Percentiles rank a stretch among this genome's conserved stretches.
These are phyloP conservation scores for Protomyces gravidus DNA, from an alignment of 1,139 yeast genomes.

Conservation along the genomic window DNA sequence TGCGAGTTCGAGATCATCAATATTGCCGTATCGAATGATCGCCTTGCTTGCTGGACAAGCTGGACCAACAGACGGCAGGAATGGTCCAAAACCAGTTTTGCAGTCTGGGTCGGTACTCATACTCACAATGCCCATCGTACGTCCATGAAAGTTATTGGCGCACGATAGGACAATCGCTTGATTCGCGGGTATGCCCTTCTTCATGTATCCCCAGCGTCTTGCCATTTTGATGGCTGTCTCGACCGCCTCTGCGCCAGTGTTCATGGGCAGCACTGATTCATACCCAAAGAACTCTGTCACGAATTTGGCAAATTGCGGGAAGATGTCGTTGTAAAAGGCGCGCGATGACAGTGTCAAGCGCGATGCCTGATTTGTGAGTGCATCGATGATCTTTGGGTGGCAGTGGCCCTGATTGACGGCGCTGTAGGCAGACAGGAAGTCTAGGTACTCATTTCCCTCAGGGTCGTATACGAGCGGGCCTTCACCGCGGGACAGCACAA, in stretches of 20 bases:
- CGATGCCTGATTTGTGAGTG: constrained; percentile 82
- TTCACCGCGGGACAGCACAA: constrained; percentile 75
- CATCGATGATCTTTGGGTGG: constrained; percentile 84
- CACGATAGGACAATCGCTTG: constrained; percentile 89
- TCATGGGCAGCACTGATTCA: constrained; percentile 90
- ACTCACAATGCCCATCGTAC: constrained; percentile 91
- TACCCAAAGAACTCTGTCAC: constrained; percentile 83
- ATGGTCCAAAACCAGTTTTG: constrained; percentile 84
- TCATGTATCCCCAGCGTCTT: constrained; percentile 93
- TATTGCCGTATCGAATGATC: constrained; percentile 66
- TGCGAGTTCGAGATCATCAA: constrained; percentile 82
- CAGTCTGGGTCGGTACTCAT: constrained; percentile 97
- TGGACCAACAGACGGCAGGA: constrained; percentile 77
- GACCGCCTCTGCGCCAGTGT: constrained; percentile 93
- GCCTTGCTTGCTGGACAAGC: constrained; percentile 55
- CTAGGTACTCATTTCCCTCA: constrained; percentile 59
- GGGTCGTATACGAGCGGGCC: constrained; percentile 99
- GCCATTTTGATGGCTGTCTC: constrained; percentile 93
- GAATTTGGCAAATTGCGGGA: constrained; percentile 82
- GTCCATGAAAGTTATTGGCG: constrained; percentile 87
- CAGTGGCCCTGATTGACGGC: constrained; percentile 99
- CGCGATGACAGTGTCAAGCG: constrained; percentile 80
- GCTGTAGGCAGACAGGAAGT: constrained; percentile 55
- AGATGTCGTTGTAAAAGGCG: constrained; percentile 86
- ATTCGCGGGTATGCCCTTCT: constrained; percentile 73